Evolutionary conservation across 192 early-diverging fungal species (phyloP), one percentile per base, ranked within the genome.

Genomic region (Coemansia sp.): DNA sequence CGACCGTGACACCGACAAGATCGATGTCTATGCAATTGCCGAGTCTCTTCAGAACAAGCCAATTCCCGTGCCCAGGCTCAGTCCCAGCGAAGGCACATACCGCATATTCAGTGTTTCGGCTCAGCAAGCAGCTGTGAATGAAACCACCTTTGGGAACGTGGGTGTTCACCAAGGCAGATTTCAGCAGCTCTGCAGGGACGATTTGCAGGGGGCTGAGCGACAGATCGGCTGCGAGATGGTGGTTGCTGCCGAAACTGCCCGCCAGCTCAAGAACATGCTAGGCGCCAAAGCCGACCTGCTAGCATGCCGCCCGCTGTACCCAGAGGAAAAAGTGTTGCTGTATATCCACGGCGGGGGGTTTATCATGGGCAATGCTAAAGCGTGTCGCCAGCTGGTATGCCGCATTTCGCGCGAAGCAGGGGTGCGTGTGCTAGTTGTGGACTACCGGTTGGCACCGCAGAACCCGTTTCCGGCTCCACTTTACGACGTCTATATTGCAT

Each of bases 291-390:
- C 2, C 4, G 23, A 26, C 23, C 23, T 26, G 34, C 60, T 72
- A 17, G 45, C 31, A 10, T 73, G 64, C 18, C 17, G 30, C 11
- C 70, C 70, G 23, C 11, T 66, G 0, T n/a, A 51, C 0, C 16
- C 16, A 10, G 38, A 60, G 11, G 80, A 82, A 31, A 63, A 67
- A 14, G 77, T 84, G 1, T 52, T 92, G 5, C 63, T 92, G 16
- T 93, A 86, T 55, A 53, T 87, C 16, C 92, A 92, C 50, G 92
- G 92, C 38, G 89, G 89, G 37, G 87, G 66, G 3, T 89, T 83
- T 67, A 59, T 74, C 26, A 36, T 83, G 2, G 68, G 81, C 8
- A 75, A 67, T 6, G 60, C 71, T 18, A 56, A 48, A 0, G 69
- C 74, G 0, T 72, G 81, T 44, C 62, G 85, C 6, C 62, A 34